Evolutionary conservation across 768 basidiomycete species (phyloP), one percentile per base, ranked within the genome.

Genomic region (Tylopilus plumbeoviolaceoides): DNA sequence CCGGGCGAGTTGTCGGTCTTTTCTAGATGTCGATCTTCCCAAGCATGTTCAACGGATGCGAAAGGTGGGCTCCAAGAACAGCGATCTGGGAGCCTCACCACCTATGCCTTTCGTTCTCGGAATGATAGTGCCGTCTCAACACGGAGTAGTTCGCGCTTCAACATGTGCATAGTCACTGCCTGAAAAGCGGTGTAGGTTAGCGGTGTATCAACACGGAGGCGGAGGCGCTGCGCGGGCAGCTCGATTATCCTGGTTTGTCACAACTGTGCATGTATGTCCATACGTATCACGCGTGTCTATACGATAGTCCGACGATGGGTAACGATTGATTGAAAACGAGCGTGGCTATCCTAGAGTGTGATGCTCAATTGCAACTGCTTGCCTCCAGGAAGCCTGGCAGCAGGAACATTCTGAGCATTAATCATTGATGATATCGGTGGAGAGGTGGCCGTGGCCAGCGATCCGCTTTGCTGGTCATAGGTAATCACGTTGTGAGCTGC

Each of bases 1-100:
- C 84, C 3, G 94, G 94, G 48, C 78, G 83, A 39, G 91, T 93
- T 43, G 76, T 91, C 53, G 94, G 94, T 41, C 77, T 97, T 49
- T 97, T 95, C 79, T 95, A 66, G 53, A 41, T 18, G 38, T 11
- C 40, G 25, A n/a, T 27, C 25, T 48, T 41, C 31, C 28, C 18
- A n/a, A 47, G 53, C 55, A 49, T 59, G 60, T 48, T 59, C 56
- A 62, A 68, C 54, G 48, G 59, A 52, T 53, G 58, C 44, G 33
- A 46, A 44, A 40, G 51, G 46, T 40, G 17, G 36, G 31, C n/a
- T 36, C 28, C 21, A 50, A 30, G 8, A 28, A 41, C 21, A 33
- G 43, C 35, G 44, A 44, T 46, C 25, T 40, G 48, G 31, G 53
- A 48, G 68, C 57, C 57, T 63, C 54, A 53, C 55, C 47, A 61